A percentile compares a stretch with the other conserved stretches of the same genome.
These are phyloP conservation scores for Sclerotiophoma versabilis DNA, from an alignment of 2,329 filamentous ascomycete species.

Conservation along the genomic window DNA sequence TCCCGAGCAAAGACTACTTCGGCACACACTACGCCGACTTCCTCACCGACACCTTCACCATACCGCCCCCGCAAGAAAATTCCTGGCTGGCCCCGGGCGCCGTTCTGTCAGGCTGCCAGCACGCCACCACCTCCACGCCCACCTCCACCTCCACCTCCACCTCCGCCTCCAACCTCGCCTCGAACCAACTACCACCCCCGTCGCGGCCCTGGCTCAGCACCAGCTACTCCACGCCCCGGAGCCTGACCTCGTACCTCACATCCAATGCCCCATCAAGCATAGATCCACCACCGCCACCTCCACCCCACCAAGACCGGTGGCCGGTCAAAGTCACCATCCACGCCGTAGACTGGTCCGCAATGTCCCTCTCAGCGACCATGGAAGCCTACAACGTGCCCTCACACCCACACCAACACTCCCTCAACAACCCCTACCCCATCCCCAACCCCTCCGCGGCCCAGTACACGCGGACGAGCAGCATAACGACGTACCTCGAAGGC, in stretches of 20 bases:
- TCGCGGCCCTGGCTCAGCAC: conserved; percentile 50
- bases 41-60: conserved; percentile 60
- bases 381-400: conserved; percentile 72
- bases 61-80: conserved; percentile 60
- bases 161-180: background rate
- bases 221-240: conserved; percentile 38
- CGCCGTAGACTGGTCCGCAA: conserved; percentile 64
- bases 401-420: conserved; percentile 40
- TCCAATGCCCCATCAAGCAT: conserved; percentile 23
- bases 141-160: conserved; percentile 40
- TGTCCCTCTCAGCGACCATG: conserved; percentile 73
- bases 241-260: conserved; percentile 24
- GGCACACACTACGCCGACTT: conserved; percentile 61
- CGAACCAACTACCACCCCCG: conserved; percentile 34
- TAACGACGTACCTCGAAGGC: conserved; percentile 72
- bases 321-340: conserved; percentile 72
- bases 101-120: conserved; percentile 67
- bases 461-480: conserved; percentile 53
- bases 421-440: conserved; percentile 23
- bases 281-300: background rate
- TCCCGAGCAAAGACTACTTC: conserved; percentile 62
- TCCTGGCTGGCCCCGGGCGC: conserved; percentile 70
- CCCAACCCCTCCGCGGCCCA: conserved; percentile 17
- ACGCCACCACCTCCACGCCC: conserved; percentile 54
- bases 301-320: conserved; percentile 64